These are phyloP conservation scores for Diplodia intermedia DNA, from an alignment of 2,329 filamentous ascomycete species.

Conservation along the genomic window DNA sequence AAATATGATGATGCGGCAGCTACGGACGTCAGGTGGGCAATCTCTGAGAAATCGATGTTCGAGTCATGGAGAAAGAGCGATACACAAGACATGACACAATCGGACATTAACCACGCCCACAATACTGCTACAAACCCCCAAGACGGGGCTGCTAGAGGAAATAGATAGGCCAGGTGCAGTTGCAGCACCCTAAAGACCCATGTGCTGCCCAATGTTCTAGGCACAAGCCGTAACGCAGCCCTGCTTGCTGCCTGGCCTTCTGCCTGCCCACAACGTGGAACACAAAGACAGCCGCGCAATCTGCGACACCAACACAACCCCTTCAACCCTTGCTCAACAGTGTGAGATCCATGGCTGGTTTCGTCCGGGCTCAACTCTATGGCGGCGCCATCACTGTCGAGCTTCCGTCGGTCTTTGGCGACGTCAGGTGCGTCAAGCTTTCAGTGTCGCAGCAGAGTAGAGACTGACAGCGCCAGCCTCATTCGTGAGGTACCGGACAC, in stretches of 20 bases:
- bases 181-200: not conserved
- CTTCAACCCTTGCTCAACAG: not conserved
- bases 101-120: not conserved
- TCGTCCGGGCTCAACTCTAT: conserved; percentile 67
- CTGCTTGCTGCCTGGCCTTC: conserved; percentile 23
- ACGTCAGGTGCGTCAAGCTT: conserved; percentile 68
- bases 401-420: conserved; percentile 71
- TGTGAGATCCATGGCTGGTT: conserved; percentile 56
- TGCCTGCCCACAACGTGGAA: conserved; percentile 1
- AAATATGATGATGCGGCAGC: too few relatives aligned
- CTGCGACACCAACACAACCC: conserved; percentile 1
- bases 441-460: not conserved
- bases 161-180: not conserved
- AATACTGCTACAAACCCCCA: not conserved
- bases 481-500: conserved; percentile 81
- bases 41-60: not conserved
- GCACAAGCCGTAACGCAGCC: not conserved
- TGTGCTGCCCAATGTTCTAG: not conserved
- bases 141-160: not conserved
- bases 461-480: conserved; percentile 56
- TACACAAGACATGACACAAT: not conserved
- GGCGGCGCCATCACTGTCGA: conserved; percentile 75
- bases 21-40: too few relatives aligned
- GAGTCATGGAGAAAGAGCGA: conserved; percentile 5
- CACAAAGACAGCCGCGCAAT: conserved; percentile 18